Evolutionary conservation across 768 basidiomycete species (phyloP), one percentile per base, ranked within the genome.

Genomic region (Lactarius psammicola): DNA sequence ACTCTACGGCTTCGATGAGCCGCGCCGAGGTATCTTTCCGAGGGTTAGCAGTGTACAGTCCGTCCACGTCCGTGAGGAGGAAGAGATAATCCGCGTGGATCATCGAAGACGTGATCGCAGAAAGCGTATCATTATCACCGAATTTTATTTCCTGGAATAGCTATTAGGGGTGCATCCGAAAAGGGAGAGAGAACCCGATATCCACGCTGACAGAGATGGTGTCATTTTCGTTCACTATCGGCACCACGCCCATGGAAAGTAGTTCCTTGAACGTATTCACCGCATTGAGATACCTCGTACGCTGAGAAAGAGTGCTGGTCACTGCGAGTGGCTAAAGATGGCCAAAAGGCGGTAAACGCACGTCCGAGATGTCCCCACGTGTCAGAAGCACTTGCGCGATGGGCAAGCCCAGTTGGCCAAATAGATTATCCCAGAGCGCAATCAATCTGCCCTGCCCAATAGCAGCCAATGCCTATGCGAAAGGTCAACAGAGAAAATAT

Each of bases 181-280:
- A 23, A 11, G 15, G 20, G 3, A 26, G 15, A 8, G 54, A 7
- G 1, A 38, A 31, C 6, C 26, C 23, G 2, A 23, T 8, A 85
- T 92, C 75, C 74, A 96, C 94, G 78, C 94, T 94, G 65, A 99
- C 97, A 28, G 95, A 96, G 40, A 99, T 87, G 0, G 97, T 98
- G 75, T 99, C 97, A 71, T 99, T 99, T 76, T 99, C 97, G 76
- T 99, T 99, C 62, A 99, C 95, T 68, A 99, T 98, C 3, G 97
- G 97, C 1, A 99, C 87, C 0, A 98, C 93, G 18, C 95, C 96
- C 89, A 98, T 91, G 3, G 85, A 85, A 31, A 99, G 78, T 13
- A 99, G 81, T 72, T 98, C 94, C 40, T 89, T 88, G 75, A 99
- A 84, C 0, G 97, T 98, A 72, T 97, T 98, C 63, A 94, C 92